Evolutionary conservation across 495 filamentous ascomycete species (phyloP).

Genomic region (Aspergillus conjunctus): DNA sequence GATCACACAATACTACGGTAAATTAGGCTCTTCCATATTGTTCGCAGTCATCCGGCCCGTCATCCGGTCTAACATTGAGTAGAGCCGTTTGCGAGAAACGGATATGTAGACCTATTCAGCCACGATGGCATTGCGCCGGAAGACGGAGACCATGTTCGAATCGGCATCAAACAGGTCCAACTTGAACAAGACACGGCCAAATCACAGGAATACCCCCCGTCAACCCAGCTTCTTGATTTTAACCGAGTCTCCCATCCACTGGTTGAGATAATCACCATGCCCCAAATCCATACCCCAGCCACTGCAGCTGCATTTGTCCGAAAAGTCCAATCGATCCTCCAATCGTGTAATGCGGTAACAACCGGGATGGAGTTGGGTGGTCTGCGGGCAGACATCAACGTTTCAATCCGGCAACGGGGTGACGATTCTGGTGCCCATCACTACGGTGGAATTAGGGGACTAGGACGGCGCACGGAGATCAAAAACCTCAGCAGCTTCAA

Average conservation of each 20-base stretch:
- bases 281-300: conserved; percentile 78
- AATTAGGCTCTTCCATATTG: not conserved
- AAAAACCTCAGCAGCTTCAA: conserved; percentile 97
- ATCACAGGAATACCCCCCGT: conserved; percentile 74
- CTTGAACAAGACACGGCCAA: conserved; percentile 98
- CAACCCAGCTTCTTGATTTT: conserved; percentile 83
- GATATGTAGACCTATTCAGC: conserved; percentile 65
- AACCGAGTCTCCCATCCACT: conserved; percentile 90
- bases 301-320: conserved; percentile 85
- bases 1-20: conserved; percentile 92
- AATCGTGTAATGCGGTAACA: conserved; percentile 76
- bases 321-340: conserved; percentile 85
- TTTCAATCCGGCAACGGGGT: conserved; percentile 69
- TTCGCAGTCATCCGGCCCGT: too few species aligned
- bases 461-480: conserved; percentile 93
- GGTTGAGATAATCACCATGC: conserved; percentile 92
- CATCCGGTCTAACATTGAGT: conserved; percentile 20
- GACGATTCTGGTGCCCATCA: conserved; percentile 44
- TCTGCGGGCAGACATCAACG: conserved; percentile 91
- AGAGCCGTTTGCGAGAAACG: conserved; percentile 82
- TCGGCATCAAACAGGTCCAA: conserved; percentile 91
- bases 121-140: conserved; percentile 80
- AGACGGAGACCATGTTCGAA: conserved; percentile 62
- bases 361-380: conserved; percentile 93
- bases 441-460: conserved; percentile 57